A percentile compares a stretch with the other conserved stretches of the same genome.
These are phyloP conservation scores for Conidiobolus incongruus DNA, from an alignment of 371 early-diverging fungal genomes.

Conservation along the genomic window DNA sequence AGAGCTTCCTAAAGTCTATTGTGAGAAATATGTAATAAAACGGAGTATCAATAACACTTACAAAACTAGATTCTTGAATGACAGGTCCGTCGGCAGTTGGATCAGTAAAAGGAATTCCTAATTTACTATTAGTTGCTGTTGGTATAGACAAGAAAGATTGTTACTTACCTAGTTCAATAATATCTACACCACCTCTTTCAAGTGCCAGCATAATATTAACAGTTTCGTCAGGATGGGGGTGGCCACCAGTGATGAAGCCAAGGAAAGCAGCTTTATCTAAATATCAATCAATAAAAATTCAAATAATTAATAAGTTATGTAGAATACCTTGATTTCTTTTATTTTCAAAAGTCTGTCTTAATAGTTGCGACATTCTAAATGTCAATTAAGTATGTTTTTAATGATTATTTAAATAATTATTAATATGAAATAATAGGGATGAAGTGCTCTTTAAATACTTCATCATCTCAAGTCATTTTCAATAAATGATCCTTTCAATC, in stretches of 20 bases:
- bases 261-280: conserved; percentile 75
- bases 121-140: not conserved
- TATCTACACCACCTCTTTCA: conserved; percentile 81
- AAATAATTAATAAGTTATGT: not conserved
- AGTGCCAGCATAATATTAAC: conserved; percentile 64
- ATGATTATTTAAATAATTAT: too few species aligned
- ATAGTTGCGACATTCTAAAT: too few species aligned
- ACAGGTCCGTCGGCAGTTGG: conserved; percentile 94
- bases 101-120: conserved; percentile 91
- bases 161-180: conserved; percentile 78
- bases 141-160: not conserved
- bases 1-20: conserved; percentile 35
- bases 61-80: conserved; percentile 76
- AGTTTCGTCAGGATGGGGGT: conserved; percentile 48
- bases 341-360: too few species aligned
- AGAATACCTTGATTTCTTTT: not conserved
- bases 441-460: too few species aligned
- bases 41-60: conserved; percentile 12
- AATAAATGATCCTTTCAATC: too few species aligned
- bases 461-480: too few species aligned
- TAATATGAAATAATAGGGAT: too few species aligned
- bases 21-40: not conserved
- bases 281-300: not conserved
- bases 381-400: too few species aligned
- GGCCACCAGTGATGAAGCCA: conserved; percentile 83